Percentiles rank a stretch among this genome's conserved stretches.
Conservation (phyloP, 495 filamentous ascomycete genomes). For the Gamarada debralockiae region DNA sequence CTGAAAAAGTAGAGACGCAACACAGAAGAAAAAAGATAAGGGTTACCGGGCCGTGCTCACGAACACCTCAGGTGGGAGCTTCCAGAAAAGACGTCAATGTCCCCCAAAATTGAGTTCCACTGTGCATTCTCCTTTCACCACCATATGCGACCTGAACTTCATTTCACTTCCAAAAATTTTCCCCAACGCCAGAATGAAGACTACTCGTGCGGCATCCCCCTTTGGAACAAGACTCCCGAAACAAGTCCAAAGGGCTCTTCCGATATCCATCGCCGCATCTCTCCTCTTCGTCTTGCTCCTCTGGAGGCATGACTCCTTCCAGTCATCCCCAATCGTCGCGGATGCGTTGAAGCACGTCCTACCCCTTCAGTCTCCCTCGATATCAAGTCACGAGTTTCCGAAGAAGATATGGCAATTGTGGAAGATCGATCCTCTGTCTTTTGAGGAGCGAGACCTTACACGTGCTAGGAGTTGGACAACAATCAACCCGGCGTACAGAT, state of each 20-base stretch:
- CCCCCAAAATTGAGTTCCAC: too few species aligned
- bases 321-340: not conserved
- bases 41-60: too few species aligned
- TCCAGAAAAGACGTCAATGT: too few species aligned
- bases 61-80: too few species aligned
- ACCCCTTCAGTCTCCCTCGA: slow-evolving; percentile 15
- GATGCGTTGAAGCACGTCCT: slow-evolving; percentile 17
- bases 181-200: not conserved
- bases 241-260: slow-evolving; percentile 22
- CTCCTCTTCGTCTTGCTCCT: slow-evolving; percentile 40
- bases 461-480: slow-evolving; percentile 52
- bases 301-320: slow-evolving; percentile 25
- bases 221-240: slow-evolving; percentile 16
- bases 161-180: too few species aligned
- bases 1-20: too few species aligned
- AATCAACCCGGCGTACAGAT: slow-evolving; percentile 55
- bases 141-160: too few species aligned
- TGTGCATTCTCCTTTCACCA: too few species aligned
- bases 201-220: not conserved
- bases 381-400: slow-evolving; percentile 29
- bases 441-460: slow-evolving; percentile 50
- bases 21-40: too few species aligned
- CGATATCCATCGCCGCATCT: slow-evolving; percentile 25
- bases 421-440: slow-evolving; percentile 56
- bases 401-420: slow-evolving; percentile 66